A percentile compares a stretch with the other conserved stretches of the same genome.
Evolutionary conservation across 2,329 filamentous ascomycete species (phyloP).

Genomic region (Hypoxylon sp.): DNA sequence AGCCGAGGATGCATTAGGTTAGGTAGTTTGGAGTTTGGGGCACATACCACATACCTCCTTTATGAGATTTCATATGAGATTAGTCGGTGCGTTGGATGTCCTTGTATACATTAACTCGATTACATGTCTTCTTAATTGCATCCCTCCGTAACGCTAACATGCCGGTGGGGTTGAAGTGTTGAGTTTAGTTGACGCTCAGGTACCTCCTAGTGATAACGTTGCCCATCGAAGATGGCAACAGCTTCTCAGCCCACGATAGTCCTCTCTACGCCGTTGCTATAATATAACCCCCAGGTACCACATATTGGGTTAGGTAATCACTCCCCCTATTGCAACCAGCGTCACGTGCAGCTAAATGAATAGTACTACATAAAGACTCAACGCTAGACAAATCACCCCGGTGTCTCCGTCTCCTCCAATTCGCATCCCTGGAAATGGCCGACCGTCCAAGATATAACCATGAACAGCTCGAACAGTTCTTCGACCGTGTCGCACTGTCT

Average conservation of each 20-base stretch:
- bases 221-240: neutral
- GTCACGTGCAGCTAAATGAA: neutral
- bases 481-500: constrained; percentile 45
- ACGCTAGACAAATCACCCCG: neutral
- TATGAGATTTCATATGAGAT: constrained; percentile 7
- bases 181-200: neutral
- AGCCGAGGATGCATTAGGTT: constrained; percentile 33
- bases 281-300: too few species aligned
- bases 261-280: neutral
- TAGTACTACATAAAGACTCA: constrained; percentile 3
- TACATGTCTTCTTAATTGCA: neutral
- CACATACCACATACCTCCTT: constrained; percentile 23
- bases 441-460: constrained; percentile 42
- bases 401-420: neutral
- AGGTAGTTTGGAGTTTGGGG: constrained; percentile 42
- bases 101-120: constrained; percentile 1
- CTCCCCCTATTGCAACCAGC: constrained; percentile 1
- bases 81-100: constrained; percentile 15
- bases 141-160: neutral
- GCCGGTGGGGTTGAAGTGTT: neutral
- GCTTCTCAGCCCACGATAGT: neutral
- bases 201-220: neutral
- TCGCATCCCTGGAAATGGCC: constrained; percentile 34
- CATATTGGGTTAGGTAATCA: constrained; percentile 15
- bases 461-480: constrained; percentile 44